Base-by-base conservation (phyloP, 2,329 filamentous ascomycete genomes). In the Claviceps humidiphila region DNA sequence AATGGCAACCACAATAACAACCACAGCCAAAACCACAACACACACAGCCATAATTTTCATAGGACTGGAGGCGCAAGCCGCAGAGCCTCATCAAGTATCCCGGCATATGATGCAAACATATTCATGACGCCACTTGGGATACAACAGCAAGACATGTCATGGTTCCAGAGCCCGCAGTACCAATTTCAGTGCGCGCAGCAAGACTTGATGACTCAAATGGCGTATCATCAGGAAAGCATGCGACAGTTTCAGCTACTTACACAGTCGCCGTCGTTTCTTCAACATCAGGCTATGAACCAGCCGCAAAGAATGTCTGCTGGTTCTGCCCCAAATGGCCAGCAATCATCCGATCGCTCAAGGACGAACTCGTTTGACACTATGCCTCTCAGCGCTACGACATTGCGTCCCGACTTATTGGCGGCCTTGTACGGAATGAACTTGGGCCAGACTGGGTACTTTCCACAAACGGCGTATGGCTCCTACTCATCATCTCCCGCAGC, bases 281-380 rank as follows among this genome's bases (percentile, higher is more conserved):
- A 67, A 52, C 68, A 69, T 34, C 68, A 69, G 50, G 58, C 59
- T 22, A 56, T 67, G 56, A 58, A 60, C 20, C 67, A 72, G 59
- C 59, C 61, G 34, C 64, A 65, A 50, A 58, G 63, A 38, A 53
- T 65, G 45, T 58, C 64, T 39, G 54, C 58, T n/a, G 60, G 50
- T 24, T 56, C 60, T 7, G 57, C 54, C 8, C 57, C 62, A 1
- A 58, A 54, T 3, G 59, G 55, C 2, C 63, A 65, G 38, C 64
- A 61, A 37, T 61, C 72, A 50, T 61, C 67, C 34, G 72, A 79
- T 59, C 68, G 81, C 56, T 76, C 78, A 40, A 74, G 81, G 55
- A 82, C 79, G 6, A 81, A 77, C 60, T 83, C 80, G 13, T 79
- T 83, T 59, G 80, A 84, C 59, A 81, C 76, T 51, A 71, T 77